Base-by-base conservation (phyloP, 495 filamentous ascomycete species). In the Oidiodendron maius region DNA sequence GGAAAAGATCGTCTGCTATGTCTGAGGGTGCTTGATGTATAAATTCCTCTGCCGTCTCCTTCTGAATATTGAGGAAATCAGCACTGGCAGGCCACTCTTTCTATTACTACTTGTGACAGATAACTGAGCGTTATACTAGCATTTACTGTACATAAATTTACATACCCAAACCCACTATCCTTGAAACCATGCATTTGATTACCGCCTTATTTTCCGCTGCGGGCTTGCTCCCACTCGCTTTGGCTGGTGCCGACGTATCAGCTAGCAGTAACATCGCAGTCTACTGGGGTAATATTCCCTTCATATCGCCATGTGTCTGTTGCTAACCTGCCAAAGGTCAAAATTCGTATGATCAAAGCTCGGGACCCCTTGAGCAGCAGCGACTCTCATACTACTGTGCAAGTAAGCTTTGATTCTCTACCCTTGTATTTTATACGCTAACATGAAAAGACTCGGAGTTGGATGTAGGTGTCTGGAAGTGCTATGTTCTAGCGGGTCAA, bases 221-320 rank as follows among this genome's bases (percentile, higher is more conserved):
- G n/a, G 42, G 44, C 42, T 47, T 52, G 25, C 36, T 52, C 32
- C 28, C 51, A 13, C 23, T 23, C 2, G 34, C 30, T 5, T 17
- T 30, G 4, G 72, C 71, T 43, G 77, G 74, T 40, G 78, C 83
- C 56, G 61, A 73, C 56, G 48, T 70, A 3, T 44, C 52, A 24
- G 62, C 70, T 3, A 70, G 68, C n/a, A 71, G 67, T 48, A 86
- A 84, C 58, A 59, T 86, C 53, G 78, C 76, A 18, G 66, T 86
- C 20, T 87, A 86, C 61, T 87, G 80, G 70, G 83, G 69, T 80
- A 43, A 18, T 13, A 5, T 13, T 3, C n/a, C 8, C 28, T n/a
- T 37, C 35, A 13, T n/a, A 13, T 4, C 18, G 4, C 35, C 4
- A 39, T 39, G 36, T n/a, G n/a, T n/a, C n/a, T 85, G 61, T 86